phyloP scores from a whole-genome alignment of 441 rosid genomes.

The Erodium trifolium region DNA sequence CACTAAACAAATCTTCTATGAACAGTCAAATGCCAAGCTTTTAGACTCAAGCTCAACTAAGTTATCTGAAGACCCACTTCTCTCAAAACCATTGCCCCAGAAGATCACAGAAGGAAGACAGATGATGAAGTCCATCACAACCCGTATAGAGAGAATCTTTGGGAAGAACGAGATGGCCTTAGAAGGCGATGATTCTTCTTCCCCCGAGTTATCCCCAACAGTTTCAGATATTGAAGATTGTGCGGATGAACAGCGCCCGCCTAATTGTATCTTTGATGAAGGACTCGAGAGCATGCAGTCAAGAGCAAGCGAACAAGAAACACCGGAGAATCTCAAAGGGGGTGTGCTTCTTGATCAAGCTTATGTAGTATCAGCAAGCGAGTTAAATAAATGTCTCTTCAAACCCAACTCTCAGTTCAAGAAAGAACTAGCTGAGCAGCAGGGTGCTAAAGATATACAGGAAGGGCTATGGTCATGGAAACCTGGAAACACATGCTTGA shows the following conservation, averaged over 20 bases:
- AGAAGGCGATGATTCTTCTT: conserved; percentile 29
- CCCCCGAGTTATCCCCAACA: conserved; percentile 19
- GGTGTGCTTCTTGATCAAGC: conserved; percentile 62
- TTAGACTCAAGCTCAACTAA: conserved; percentile 23
- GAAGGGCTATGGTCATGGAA: conserved; percentile 72
- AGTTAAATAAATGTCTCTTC: conserved; percentile 61
- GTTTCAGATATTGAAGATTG: conserved; percentile 58
- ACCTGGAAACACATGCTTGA: conserved; percentile 37
- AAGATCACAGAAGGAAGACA: conserved; percentile 53
- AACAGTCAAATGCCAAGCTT: conserved; percentile 24
- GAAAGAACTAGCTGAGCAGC: conserved; percentile 58
- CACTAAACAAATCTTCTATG: conserved; percentile 18
- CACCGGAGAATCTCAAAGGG: conserved; percentile 65
- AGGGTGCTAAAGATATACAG: conserved; percentile 51
- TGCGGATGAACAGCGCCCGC: conserved; percentile 30
- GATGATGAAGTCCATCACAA: conserved; percentile 42
- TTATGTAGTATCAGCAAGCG: conserved; percentile 31
- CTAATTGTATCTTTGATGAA: conserved; percentile 51
- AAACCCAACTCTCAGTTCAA: conserved; percentile 55
- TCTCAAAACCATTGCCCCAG: conserved; percentile 32
- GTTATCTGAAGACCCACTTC: conserved; percentile 22
- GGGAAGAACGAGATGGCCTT: conserved; percentile 43
- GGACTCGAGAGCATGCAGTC: conserved; percentile 47
- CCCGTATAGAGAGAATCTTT: conserved; percentile 49
- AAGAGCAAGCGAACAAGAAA: conserved; percentile 33